Conservation (phyloP, 2,329 filamentous ascomycete species). For the Paecilomyces niveus region DNA sequence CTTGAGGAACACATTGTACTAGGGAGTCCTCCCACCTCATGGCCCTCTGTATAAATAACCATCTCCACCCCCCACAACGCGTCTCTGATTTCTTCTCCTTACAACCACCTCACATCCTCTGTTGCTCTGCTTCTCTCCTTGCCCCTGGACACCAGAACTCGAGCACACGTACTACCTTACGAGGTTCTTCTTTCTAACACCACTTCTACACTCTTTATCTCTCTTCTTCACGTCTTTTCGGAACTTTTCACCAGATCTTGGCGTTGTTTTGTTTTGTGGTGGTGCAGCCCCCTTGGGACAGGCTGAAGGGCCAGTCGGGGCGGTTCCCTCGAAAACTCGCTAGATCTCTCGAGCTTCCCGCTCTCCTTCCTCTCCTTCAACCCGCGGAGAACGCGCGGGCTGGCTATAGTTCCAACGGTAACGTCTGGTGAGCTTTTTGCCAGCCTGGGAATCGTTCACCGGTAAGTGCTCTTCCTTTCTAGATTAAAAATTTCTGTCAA, state of each 20-base stretch:
- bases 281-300: slow-evolving; percentile 16
- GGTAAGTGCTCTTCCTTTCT: slow-evolving; percentile 14
- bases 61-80: background rate
- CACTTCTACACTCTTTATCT: background rate
- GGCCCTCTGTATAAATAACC: background rate
- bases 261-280: slow-evolving; percentile 12
- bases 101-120: background rate
- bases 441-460: slow-evolving; percentile 14
- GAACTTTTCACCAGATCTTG: slow-evolving; percentile 5
- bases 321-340: slow-evolving; percentile 18
- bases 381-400: slow-evolving; percentile 24
- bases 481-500: slow-evolving; percentile 4
- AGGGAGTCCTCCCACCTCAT: background rate
- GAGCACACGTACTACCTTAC: background rate
- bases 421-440: slow-evolving; percentile 23
- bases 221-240: no score
- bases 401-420: slow-evolving; percentile 23
- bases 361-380: slow-evolving; percentile 16
- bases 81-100: background rate
- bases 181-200: background rate
- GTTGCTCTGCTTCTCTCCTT: background rate
- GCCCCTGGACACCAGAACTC: background rate
- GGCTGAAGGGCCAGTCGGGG: slow-evolving; percentile 15
- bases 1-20: background rate
- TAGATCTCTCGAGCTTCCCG: slow-evolving; percentile 17